Evolutionary conservation across 495 filamentous ascomycete species (phyloP), one percentile per base, ranked within the genome.

Genomic region (Margaritispora aquatica): DNA sequence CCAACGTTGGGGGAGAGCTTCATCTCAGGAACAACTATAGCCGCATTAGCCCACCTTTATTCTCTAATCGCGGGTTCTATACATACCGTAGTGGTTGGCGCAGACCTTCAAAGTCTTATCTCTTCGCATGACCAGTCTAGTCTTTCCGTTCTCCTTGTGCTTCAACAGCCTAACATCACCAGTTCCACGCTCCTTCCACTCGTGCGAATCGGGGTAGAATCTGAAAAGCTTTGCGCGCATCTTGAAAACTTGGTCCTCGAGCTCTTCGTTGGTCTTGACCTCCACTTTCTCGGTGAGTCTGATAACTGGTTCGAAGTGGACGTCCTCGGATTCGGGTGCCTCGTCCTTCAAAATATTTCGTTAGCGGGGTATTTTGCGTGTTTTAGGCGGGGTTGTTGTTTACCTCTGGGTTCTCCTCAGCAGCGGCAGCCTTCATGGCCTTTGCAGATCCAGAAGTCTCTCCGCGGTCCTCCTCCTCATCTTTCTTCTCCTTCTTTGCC

Each of bases 31-130:
- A 96, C 91, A 68, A 99, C 66, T 68, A 50, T n/a, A 4, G 21
- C 1, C 54, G 8, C 2, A 55, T 67, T 59, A 63, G 58, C 31
- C 10, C 5, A 51, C 11, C 50, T 7, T 56, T 48, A 21, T 47
- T 4, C 8, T 24, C 51, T 27, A 31, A 5, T 51, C 20, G 22
- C 15, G 47, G 26, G 9, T 5, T 23, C 20, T 13, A 21, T 34
- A 74, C 90, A 71, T 87, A 98, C 94, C 87, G 75, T 99, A 99
- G 80, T 99, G 95, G 79, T 99, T 99, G 70, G 95, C 95, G 86
- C 95, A 99, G 75, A 97, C 94, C 81, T 99, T 99, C 77, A 96
- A 84, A 63, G 95, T 97, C 88, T 97, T 96, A 77, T 99, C 95
- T 70, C 95, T 81, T 74, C 95, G 87, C 95, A 99, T 99, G 66